phyloP scores from a whole-genome alignment of 441 rosid genomes.

The Eruca vesicaria region DNA sequence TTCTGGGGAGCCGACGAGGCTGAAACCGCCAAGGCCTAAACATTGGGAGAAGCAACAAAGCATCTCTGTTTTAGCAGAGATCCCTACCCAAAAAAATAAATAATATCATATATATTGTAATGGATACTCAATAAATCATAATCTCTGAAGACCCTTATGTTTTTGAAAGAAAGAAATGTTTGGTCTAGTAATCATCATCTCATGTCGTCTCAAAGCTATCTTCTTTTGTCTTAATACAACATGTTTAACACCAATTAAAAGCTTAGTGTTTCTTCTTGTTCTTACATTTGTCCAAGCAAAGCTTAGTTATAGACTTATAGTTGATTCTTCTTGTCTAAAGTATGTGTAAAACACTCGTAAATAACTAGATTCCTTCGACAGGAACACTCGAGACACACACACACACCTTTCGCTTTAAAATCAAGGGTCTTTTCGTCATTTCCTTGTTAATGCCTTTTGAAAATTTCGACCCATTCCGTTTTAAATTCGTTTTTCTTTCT shows the following conservation, averaged over 20 bases:
- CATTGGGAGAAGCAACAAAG: not conserved
- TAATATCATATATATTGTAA: not conserved
- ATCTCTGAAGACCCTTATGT: not conserved
- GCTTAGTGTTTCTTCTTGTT: no score
- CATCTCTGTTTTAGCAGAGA: not conserved
- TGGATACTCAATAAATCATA: not conserved
- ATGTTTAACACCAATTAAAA: no score
- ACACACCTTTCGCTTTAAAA: not conserved
- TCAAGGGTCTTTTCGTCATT: not conserved
- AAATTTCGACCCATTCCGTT: not conserved
- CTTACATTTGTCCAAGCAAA: no score
- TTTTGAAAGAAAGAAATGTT: not conserved
- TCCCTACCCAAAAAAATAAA: not conserved
- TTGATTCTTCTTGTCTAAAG: no score
- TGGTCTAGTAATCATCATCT: not conserved
- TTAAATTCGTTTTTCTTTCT: not conserved
- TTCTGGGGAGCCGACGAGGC: slow-evolving; percentile 67
- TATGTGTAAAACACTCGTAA: no score
- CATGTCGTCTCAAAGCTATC: not conserved
- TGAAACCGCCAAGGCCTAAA: slow-evolving; percentile 38
- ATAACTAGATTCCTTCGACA: no score
- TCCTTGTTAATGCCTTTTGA: not conserved
- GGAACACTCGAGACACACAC: no score
- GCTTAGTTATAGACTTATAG: no score
- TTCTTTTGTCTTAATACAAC: not conserved